phyloP scores from a whole-genome alignment of 169 alveolate genomes.

The Plasmodium coatneyi region DNA sequence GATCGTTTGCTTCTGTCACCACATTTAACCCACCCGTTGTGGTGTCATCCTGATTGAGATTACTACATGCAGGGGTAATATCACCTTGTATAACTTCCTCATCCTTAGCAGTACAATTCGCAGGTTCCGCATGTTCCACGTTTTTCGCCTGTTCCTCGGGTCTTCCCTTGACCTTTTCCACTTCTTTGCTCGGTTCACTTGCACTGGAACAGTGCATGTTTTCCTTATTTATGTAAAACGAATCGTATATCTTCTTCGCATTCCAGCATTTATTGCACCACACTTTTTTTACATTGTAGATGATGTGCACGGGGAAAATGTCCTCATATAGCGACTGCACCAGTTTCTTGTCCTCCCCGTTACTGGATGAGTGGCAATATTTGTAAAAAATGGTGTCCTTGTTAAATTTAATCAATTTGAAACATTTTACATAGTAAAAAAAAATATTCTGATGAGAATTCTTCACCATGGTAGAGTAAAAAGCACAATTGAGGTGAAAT shows the following conservation, averaged over 20 bases:
- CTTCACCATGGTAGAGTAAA: slow-evolving; percentile 72
- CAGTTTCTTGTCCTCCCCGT: background rate
- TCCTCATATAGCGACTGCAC: slow-evolving; percentile 42
- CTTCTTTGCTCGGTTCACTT: background rate
- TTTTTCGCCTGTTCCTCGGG: background rate
- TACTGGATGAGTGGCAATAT: background rate
- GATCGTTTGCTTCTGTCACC: background rate
- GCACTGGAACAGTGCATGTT: background rate
- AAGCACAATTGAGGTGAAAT: slow-evolving; percentile 80
- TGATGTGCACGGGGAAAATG: slow-evolving; percentile 78
- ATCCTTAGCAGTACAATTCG: background rate
- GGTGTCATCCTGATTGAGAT: background rate
- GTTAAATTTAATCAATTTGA: slow-evolving; percentile 30
- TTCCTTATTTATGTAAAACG: slow-evolving; percentile 33
- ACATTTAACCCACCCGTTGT: background rate
- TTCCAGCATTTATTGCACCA: slow-evolving; percentile 83
- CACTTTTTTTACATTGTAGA: slow-evolving; percentile 76
- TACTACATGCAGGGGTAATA: background rate
- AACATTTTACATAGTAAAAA: slow-evolving; percentile 43
- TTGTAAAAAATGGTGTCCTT: slow-evolving; percentile 58
- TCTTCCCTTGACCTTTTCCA: background rate
- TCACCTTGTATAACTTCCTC: background rate
- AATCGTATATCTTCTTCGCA: slow-evolving; percentile 8
- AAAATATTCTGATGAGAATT: slow-evolving; percentile 16
- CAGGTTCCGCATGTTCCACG: background rate